Evolutionary conservation across 805 yeast species (phyloP).

Genomic region (Maudiozyma barnettii): DNA sequence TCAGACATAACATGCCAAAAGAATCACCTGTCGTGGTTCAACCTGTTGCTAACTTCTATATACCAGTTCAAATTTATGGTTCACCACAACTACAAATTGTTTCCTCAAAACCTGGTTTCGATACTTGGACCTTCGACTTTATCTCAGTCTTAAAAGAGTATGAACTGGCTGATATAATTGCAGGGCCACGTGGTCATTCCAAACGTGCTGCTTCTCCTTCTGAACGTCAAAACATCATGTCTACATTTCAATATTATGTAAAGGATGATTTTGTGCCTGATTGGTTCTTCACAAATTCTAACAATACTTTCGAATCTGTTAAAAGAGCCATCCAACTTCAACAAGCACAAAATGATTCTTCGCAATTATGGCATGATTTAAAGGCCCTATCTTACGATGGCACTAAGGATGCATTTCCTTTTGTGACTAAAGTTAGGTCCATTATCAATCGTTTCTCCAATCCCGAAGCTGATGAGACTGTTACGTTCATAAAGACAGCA

Average conservation of each 20-base stretch:
- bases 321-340: not conserved
- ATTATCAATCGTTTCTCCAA: not conserved
- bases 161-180: not conserved
- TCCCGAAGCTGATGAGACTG: not conserved
- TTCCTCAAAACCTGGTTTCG: not conserved
- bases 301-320: not conserved
- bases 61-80: not conserved
- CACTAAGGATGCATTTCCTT: not conserved
- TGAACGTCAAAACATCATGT: not conserved
- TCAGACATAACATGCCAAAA: no score
- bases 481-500: not conserved
- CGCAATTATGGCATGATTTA: not conserved
- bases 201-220: not conserved
- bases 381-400: not conserved
- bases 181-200: not conserved
- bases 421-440: not conserved
- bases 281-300: not conserved
- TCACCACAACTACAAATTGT: not conserved
- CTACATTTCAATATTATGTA: not conserved
- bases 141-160: not conserved
- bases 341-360: not conserved
- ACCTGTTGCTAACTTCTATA: not conserved
- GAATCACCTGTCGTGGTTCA: no score
- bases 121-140: not conserved
- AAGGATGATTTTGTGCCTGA: not conserved